Conservation (phyloP, 2,329 filamentous ascomycete genomes). For the Alternaria sp. region DNA sequence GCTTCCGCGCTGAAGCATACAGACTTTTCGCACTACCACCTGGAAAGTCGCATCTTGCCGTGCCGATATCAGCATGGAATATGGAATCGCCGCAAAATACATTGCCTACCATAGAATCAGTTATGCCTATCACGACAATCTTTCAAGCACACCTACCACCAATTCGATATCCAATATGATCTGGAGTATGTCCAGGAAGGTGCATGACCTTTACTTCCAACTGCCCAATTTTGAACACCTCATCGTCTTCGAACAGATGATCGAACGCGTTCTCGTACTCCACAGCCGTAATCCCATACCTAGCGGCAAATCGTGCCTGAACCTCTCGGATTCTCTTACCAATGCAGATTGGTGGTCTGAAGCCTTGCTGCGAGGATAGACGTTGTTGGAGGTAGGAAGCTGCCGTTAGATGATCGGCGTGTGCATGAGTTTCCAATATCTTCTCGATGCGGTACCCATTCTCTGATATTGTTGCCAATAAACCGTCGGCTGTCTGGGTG, state of each 20-base stretch:
- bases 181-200: conserved; percentile 69
- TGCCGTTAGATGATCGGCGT: conserved; percentile 69
- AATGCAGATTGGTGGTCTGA: conserved; percentile 61
- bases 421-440: conserved; percentile 70
- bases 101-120: conserved; percentile 32
- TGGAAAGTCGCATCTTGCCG: conserved; percentile 48
- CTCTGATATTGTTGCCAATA: conserved; percentile 58
- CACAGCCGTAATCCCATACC: conserved; percentile 57
- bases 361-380: conserved; percentile 46
- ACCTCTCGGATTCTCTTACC: conserved; percentile 63
- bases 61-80: conserved; percentile 47
- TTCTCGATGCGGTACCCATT: conserved; percentile 59
- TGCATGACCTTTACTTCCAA: conserved; percentile 60
- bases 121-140: background rate
- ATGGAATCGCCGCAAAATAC: conserved; percentile 50
- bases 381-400: conserved; percentile 64
- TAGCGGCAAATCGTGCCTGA: conserved; percentile 60
- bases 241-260: conserved; percentile 63
- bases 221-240: conserved; percentile 61
- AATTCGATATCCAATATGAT: conserved; percentile 68
- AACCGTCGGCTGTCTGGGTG: conserved; percentile 62
- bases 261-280: conserved; percentile 63
- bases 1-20: conserved; percentile 37
- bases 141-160: conserved; percentile 41
- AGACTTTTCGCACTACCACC: conserved; percentile 42